These are phyloP conservation scores for Raffaelea arxii DNA, from an alignment of 2,329 filamentous ascomycete genomes.

Conservation along the genomic window DNA sequence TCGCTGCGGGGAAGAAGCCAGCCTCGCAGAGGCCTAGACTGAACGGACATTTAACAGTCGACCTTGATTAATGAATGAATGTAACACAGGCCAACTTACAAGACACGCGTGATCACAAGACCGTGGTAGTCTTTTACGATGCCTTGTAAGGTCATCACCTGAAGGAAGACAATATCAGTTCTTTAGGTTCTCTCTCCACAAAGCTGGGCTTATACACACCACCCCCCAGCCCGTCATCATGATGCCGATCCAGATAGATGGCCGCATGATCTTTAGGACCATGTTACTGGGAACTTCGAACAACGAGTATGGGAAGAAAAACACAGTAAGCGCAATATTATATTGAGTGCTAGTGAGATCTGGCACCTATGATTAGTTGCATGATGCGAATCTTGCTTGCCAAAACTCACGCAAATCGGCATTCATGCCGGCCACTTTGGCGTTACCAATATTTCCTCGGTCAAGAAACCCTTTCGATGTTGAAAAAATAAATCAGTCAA, in stretches of 20 bases:
- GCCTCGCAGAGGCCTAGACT: constrained; percentile 49
- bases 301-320: constrained; percentile 48
- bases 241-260: constrained; percentile 54
- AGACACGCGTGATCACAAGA: constrained; percentile 40
- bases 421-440: constrained; percentile 44
- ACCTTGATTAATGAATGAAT: no score
- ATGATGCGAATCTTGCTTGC: no score
- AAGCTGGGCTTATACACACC: neutral
- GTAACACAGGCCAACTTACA: no score
- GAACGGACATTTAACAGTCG: neutral
- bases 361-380: no score
- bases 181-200: neutral
- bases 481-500: neutral
- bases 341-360: constrained; percentile 50
- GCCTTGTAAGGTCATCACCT: constrained; percentile 39
- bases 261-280: constrained; percentile 52
- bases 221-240: constrained; percentile 58
- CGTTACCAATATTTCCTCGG: constrained; percentile 44
- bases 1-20: constrained; percentile 6
- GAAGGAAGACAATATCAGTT: neutral
- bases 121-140: constrained; percentile 38
- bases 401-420: constrained; percentile 39
- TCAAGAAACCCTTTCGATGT: no score
- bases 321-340: constrained; percentile 44
- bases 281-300: constrained; percentile 61